Base-by-base conservation (phyloP, 2,329 filamentous ascomycete genomes). In the Trichophyton benhamiae region DNA sequence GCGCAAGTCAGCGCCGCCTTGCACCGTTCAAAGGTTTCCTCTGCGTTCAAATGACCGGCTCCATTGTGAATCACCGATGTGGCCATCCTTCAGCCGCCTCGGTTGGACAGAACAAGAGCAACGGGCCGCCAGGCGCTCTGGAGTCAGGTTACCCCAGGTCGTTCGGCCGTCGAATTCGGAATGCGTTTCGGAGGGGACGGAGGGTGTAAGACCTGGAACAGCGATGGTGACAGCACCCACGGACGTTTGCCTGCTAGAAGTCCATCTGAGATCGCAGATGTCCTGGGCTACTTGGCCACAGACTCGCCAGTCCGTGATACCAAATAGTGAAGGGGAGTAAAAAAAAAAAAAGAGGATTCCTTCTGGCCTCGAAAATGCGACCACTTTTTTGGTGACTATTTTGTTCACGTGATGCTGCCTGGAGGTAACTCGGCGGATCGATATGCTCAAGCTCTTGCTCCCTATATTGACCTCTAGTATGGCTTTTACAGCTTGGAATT, bases 1-100 rank as follows among this genome's bases (percentile, higher is more conserved):
- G 77, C 76, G 60, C 74, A 72, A 59, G 72, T 68, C 65, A 84
- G 74, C 60, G 80, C 75, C 70, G 83, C 80, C 62, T 78, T 74
- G 63, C 76, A 71, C 68, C 73, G 38, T 46, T 64, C 59, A 55
- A 61, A 60, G 38, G 42, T 58, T 58, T 58, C 57, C 36, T 58
- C 52, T 36, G 52, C 79, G 68, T 53, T 74, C 71, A 48, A 25
- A 33, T 41, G 58, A 59, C 41, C 41, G 36, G 55, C 41, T 59
- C 20, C 20, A 48, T 49, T 59, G 15, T 48, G 41, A 22, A 42
- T 13, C 20, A n/a, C 44, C 41, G 58, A 59, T 33, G 58, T 42
- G 41, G 58, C 58, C 58, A 59, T 59, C 20, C 20, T 59, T 59
- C 42, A 36, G 7, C 52, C 27, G 52, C 27, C 27, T 55, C 22